Evolutionary conservation across 2,329 filamentous ascomycete genomes (phyloP).

Genomic region (Clonostachys solani): DNA sequence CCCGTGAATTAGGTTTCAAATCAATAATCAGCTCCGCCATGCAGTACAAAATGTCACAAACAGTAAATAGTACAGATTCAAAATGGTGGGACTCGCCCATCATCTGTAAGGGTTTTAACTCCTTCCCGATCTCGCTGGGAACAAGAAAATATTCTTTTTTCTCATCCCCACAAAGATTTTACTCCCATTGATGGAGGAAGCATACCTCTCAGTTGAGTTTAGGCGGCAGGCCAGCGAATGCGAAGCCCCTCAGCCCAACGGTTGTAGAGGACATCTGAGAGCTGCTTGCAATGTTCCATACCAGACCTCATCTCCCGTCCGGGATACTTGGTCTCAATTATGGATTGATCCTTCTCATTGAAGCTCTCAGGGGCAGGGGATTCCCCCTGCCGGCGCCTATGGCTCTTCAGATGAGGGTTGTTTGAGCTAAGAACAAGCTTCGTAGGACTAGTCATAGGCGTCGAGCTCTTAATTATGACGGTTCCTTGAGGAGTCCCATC

Average conservation of each 20-base stretch:
- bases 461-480: conserved; percentile 51
- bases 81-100: too few species aligned
- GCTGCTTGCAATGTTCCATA: conserved; percentile 88
- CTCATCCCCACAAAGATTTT: not conserved
- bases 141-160: not conserved
- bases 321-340: conserved; percentile 47
- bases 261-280: conserved; percentile 86
- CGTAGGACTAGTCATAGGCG: conserved; percentile 34
- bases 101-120: too few species aligned
- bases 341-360: conserved; percentile 38
- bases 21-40: too few species aligned
- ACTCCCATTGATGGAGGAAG: too few species aligned
- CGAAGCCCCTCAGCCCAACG: conserved; percentile 85
- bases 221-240: conserved; percentile 57
- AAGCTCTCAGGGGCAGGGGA: conserved; percentile 25
- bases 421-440: conserved; percentile 76
- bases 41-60: too few species aligned
- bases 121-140: too few species aligned
- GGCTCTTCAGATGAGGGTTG: conserved; percentile 81
- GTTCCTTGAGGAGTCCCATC: conserved; percentile 48
- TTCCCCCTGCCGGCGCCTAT: conserved; percentile 60
- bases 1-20: too few species aligned
- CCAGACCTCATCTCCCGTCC: conserved; percentile 56
- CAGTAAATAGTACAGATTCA: too few species aligned
- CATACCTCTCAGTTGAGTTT: conserved; percentile 1